Base-by-base conservation (phyloP, 768 basidiomycete species). In the Collybiopsis luxurians region DNA sequence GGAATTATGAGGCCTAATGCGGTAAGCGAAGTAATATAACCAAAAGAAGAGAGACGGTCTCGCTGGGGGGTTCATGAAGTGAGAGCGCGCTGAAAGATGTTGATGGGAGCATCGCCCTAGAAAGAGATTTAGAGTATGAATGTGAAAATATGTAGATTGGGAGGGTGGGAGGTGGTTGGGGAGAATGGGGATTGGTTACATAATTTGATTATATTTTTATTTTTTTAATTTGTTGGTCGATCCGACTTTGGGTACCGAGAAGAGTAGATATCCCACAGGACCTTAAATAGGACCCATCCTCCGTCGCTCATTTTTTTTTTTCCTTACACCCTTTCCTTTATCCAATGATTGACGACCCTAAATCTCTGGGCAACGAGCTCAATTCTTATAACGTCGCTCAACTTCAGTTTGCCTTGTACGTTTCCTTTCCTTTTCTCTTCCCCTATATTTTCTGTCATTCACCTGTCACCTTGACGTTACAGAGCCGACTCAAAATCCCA, bases 361-460 rank as follows among this genome's bases (percentile, higher is more conserved):
- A 15, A 47, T 62, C 58, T 64, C 63, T 65, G 61, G 69, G 70
- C 63, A 70, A 73, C 68, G 75, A 80, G 70, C 77, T 83, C 63
- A 80, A 80, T 64, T 71, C 74, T 60, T 86, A 84, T 75, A 81
- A 81, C 80, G 76, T 85, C 57, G 79, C 80, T 39, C 84, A 86
- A 67, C 78, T 86, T 56, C 81, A 86, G 57, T 81, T 79, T 70
- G 73, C 82, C 10, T 77, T 86, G 83, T 82, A 67, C 72, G 79
- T 78, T 49, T 48, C 38, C 40, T 39, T 49, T 53, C 55, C 42
- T 55, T 63, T 59, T 64, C 64, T 64, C 65, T 61, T 45, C 27
- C 50, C 49, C 59, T 48, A 58, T 30, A 40, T 23, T 45, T 53
- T 26, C 61, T 60, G 55, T 48, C 61, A 58, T 26, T 63, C 38